Evolutionary conservation across 2,329 filamentous ascomycete species (phyloP), one percentile per base, ranked within the genome.

Genomic region (Nemania diffusa): DNA sequence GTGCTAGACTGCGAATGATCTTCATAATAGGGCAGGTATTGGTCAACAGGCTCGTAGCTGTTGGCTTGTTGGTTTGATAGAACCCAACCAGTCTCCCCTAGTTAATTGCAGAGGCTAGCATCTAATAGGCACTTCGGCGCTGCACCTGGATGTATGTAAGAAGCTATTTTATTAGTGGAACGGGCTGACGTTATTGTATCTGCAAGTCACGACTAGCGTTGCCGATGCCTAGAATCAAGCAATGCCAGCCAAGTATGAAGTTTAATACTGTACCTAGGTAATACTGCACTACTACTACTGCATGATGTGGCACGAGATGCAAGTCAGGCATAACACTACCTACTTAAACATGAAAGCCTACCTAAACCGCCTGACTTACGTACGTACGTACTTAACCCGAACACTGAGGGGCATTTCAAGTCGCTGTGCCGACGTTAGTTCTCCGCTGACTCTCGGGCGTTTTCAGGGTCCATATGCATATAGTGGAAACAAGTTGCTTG

Each of bases 161-260:
- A 56, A 26, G 32, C 52, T 17, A 29, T 32, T 29, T 6, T 37
- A 40, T 24, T 17, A 56, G 62, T 55, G 50, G 62, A 9, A 57
- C 29, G 51, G n/a, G 51, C 57, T 62, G 57, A 65, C 57, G 58
- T 61, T 57, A 57, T 57, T 52, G 27, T 46, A 24, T 29, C 56
- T 59, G 57, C 62, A 50, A 55, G 56, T 56, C 40, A 50, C 20
- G 29, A 37, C 42, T 61, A 57, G 51, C 26, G 32, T 26, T 27
- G 34, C 26, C 58, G 13, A 34, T 26, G 9, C 40, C 20, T 44
- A 17, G 8, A 34, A 20, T 37, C 34, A n/a, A 32, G 32, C 29
- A 26, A 27, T 27, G 46, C 22, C 44, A 46, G 8, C 48, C 44
- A 15, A 40, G 34, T 5, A 40, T 40, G 34, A 48, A 48, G 22